Conservation (phyloP, 2,329 filamentous ascomycete genomes). For the Conoideocrella luteorostrata region DNA sequence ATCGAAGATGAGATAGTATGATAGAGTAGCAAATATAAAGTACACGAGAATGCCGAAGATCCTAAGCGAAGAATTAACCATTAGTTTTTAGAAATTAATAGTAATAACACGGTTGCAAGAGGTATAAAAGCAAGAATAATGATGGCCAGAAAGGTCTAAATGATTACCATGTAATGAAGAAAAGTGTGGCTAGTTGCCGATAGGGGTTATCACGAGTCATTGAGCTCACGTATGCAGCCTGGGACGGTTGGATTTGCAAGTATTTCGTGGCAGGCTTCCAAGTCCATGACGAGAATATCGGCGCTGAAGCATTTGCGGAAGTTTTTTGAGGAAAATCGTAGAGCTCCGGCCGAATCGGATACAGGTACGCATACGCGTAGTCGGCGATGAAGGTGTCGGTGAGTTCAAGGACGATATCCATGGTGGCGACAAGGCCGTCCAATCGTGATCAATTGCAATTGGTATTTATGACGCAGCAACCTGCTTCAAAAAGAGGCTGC, state of each 20-base stretch:
- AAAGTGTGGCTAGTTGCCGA: constrained; percentile 70
- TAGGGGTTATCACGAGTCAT: constrained; percentile 71
- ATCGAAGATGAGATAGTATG: constrained; percentile 86
- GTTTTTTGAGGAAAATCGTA: constrained; percentile 44
- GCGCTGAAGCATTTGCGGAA: constrained; percentile 47
- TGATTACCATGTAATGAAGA: constrained; percentile 76
- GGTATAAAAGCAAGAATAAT: no score
- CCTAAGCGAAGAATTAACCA: constrained; percentile 41
- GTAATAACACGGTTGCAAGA: no score
- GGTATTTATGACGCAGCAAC: no score
- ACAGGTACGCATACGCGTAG: constrained; percentile 63
- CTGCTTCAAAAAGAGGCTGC: no score
- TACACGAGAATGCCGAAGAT: constrained; percentile 80
- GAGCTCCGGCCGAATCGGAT: constrained; percentile 53
- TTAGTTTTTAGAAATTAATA: background rate
- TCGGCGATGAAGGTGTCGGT: constrained; percentile 79
- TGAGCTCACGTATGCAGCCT: constrained; percentile 72
- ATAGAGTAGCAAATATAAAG: constrained; percentile 75
- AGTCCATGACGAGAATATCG: constrained; percentile 53
- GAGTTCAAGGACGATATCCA: constrained; percentile 89
- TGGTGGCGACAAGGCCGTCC: constrained; percentile 34
- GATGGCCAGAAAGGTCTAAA: background rate
- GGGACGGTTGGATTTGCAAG: constrained; percentile 61
- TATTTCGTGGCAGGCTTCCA: constrained; percentile 69
- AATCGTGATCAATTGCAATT: background rate